phyloP scores from a whole-genome alignment of 1,284 basidiomycete genomes.

The Schizophyllum amplum region DNA sequence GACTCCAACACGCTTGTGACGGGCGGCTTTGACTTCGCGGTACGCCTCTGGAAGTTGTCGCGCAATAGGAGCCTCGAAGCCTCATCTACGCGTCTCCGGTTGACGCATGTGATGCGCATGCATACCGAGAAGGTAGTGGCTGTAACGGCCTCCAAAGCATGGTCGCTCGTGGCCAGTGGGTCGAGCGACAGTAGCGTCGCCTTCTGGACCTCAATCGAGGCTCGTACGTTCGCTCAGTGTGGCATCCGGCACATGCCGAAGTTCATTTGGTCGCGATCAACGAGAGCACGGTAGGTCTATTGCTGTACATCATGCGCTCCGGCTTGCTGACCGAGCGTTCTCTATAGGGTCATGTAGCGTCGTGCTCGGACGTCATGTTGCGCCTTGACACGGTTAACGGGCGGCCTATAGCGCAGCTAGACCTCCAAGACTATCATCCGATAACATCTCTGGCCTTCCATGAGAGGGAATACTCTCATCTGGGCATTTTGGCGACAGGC shows the following conservation, averaged over 20 bases:
- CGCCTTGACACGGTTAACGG: slow-evolving; percentile 81
- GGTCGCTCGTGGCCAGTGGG: slow-evolving; percentile 82
- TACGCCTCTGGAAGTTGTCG: slow-evolving; percentile 70
- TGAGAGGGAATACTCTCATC: slow-evolving; percentile 68
- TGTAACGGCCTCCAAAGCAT: slow-evolving; percentile 70
- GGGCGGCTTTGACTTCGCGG: slow-evolving; percentile 67
- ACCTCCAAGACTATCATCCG: slow-evolving; percentile 40
- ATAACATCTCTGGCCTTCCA: slow-evolving; percentile 72
- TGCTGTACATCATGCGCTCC: neutral
- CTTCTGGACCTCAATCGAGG: slow-evolving; percentile 86
- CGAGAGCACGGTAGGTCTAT: slow-evolving; percentile 66
- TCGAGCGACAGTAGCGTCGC: slow-evolving; percentile 80
- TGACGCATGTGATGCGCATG: slow-evolving; percentile 72
- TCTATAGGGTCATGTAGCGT: slow-evolving; percentile 71
- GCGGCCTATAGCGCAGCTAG: slow-evolving; percentile 57
- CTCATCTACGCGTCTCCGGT: slow-evolving; percentile 24
- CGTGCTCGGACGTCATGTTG: slow-evolving; percentile 61
- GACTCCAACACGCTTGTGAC: slow-evolving; percentile 67
- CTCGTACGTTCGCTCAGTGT: slow-evolving; percentile 68
- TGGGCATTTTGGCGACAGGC: slow-evolving; percentile 65
- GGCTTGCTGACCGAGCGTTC: slow-evolving; percentile 2
- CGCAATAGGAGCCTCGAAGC: slow-evolving; percentile 22
- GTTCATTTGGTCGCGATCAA: slow-evolving; percentile 75
- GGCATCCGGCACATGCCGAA: slow-evolving; percentile 47
- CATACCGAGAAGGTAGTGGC: slow-evolving; percentile 65